Percentiles rank a stretch among this genome's conserved stretches.
Evolutionary conservation across 2,329 filamentous ascomycete species (phyloP).

Genomic region (Xylaria sp.): DNA sequence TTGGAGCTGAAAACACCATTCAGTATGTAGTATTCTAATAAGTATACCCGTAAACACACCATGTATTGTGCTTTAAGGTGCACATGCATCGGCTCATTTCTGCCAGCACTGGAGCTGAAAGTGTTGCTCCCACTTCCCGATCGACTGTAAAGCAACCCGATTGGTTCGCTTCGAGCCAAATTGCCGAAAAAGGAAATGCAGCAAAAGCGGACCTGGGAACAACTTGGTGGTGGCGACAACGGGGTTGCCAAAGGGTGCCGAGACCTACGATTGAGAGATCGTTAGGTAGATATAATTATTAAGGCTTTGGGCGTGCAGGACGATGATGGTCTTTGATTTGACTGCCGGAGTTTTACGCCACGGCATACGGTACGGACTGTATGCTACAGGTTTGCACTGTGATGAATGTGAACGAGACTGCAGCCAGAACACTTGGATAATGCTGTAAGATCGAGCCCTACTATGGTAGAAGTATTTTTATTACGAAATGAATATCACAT

Average conservation of each 20-base stretch:
- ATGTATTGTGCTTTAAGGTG: background rate
- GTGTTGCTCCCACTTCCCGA: too few species aligned
- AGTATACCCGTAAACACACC: background rate
- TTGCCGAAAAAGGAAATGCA: constrained; percentile 18
- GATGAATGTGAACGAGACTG: too few species aligned
- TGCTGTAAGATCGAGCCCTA: background rate
- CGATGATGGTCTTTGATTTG: too few species aligned
- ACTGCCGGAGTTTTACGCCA: too few species aligned
- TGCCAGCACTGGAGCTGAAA: background rate
- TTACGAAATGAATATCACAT: background rate
- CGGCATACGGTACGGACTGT: too few species aligned
- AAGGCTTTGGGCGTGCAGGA: too few species aligned
- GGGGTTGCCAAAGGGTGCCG: too few species aligned
- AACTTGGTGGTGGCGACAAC: background rate
- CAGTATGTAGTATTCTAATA: background rate
- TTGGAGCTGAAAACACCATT: constrained; percentile 2
- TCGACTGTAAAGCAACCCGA: constrained; percentile 8
- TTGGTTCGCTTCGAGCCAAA: constrained; percentile 5
- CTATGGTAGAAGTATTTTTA: background rate
- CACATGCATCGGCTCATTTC: background rate
- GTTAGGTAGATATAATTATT: too few species aligned
- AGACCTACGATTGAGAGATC: too few species aligned
- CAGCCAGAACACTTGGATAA: background rate
- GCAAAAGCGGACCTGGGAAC: background rate
- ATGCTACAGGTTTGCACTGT: too few species aligned